Evolutionary conservation across 2,329 filamentous ascomycete genomes (phyloP).

Genomic region (Madurella fahalii): DNA sequence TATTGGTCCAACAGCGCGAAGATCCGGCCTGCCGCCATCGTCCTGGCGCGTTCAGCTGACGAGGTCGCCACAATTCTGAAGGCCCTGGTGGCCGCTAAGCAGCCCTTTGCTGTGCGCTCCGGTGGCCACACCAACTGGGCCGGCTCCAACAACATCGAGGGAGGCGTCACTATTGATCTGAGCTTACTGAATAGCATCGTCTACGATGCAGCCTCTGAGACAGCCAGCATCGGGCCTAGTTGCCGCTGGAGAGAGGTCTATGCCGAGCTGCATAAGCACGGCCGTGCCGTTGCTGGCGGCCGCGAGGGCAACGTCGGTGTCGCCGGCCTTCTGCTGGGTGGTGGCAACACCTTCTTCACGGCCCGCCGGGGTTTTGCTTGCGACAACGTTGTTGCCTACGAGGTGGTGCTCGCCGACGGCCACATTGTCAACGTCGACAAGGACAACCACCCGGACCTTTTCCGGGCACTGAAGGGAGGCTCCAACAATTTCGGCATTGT

Average conservation of each 20-base stretch:
- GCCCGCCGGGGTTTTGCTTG: constrained; percentile 36
- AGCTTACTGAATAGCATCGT: constrained; percentile 30
- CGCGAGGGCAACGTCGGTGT: constrained; percentile 29
- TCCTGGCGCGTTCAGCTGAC: constrained; percentile 24
- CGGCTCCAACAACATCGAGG: constrained; percentile 34
- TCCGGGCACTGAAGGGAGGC: constrained; percentile 39
- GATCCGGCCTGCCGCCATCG: constrained; percentile 18
- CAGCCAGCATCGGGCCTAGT: constrained; percentile 35
- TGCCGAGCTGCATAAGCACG: constrained; percentile 25
- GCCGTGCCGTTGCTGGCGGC: constrained; percentile 25
- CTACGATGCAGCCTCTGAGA: constrained; percentile 28
- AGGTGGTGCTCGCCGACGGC: constrained; percentile 42
- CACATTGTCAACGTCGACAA: constrained; percentile 36
- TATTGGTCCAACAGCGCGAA: constrained; percentile 19
- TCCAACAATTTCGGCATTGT: constrained; percentile 41
- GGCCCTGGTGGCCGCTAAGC: constrained; percentile 29
- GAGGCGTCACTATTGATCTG: constrained; percentile 38
- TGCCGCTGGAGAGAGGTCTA: constrained; percentile 38
- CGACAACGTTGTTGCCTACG: constrained; percentile 37
- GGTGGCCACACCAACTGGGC: constrained; percentile 36
- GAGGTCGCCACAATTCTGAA: constrained; percentile 37
- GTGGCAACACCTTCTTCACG: constrained; percentile 29
- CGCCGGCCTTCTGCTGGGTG: constrained; percentile 28
- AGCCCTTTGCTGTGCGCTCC: constrained; percentile 37
- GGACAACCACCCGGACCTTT: constrained; percentile 20